phyloP scores from a whole-genome alignment of 2,329 filamentous ascomycete species.

The Fusarium pilosicola region DNA sequence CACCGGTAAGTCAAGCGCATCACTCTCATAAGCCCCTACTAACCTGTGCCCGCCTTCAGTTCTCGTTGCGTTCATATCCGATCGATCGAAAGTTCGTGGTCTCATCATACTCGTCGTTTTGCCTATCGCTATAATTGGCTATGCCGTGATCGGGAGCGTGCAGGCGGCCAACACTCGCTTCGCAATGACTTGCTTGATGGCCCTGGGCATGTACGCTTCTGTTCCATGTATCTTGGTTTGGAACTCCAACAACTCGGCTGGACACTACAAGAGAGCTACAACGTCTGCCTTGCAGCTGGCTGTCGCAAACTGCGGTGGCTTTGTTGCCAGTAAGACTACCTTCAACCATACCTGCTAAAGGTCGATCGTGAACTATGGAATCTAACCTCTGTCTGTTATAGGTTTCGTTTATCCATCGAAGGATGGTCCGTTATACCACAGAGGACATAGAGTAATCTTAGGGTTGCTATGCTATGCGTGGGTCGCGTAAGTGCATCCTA shows the following conservation, averaged over 20 bases:
- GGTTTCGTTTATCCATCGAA: not conserved
- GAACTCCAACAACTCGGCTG: constrained; percentile 74
- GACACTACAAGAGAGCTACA: constrained; percentile 76
- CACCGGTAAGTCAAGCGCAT: not conserved
- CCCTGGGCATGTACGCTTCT: constrained; percentile 70
- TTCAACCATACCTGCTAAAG: not conserved
- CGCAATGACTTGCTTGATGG: constrained; percentile 75
- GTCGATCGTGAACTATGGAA: not conserved
- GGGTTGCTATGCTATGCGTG: not conserved
- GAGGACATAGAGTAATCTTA: not conserved
- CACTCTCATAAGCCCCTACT: not conserved
- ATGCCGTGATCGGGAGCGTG: not conserved
- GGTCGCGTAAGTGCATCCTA: not conserved
- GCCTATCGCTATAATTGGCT: not conserved
- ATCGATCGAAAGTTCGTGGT: not conserved
- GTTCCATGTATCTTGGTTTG: constrained; percentile 72
- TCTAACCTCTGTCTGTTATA: not conserved
- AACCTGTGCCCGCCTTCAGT: not conserved
- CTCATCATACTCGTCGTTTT: not conserved
- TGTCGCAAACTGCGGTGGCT: not conserved
- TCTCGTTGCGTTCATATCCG: not conserved
- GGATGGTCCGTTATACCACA: not conserved
- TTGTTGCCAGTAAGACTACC: not conserved
- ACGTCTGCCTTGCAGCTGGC: constrained; percentile 58
- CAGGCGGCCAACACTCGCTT: constrained; percentile 60